Conservation (phyloP, 108 stramenopile genomes). For the Mediolabrus comicus region DNA sequence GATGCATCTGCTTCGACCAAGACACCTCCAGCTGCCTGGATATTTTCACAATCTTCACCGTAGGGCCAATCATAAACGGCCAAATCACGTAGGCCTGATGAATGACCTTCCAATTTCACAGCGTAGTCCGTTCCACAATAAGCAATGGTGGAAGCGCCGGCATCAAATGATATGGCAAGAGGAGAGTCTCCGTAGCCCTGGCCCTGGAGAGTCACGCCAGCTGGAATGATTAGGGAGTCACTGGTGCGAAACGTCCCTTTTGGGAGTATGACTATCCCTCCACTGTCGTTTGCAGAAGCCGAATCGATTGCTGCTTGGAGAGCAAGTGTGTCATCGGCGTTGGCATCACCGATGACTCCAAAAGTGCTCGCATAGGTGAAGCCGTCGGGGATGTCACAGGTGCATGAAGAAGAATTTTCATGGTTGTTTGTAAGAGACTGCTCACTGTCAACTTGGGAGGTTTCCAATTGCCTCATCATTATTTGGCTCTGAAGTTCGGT, state of each 20-base stretch:
- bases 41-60: constrained; percentile 14
- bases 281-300: constrained; percentile 11
- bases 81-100: constrained; percentile 14
- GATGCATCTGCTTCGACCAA: constrained; percentile 21
- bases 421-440: not conserved
- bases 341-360: constrained; percentile 23
- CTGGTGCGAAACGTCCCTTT: constrained; percentile 25
- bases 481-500: not conserved
- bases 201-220: constrained; percentile 20
- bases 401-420: not conserved
- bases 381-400: not conserved
- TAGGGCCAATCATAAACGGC: constrained; percentile 34
- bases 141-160: constrained; percentile 18
- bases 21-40: constrained; percentile 25
- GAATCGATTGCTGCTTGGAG: constrained; percentile 28
- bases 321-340: constrained; percentile 16
- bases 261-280: constrained; percentile 21
- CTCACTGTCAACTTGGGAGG: not conserved
- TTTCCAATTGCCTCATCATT: not conserved
- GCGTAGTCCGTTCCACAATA: constrained; percentile 34
- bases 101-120: constrained; percentile 20
- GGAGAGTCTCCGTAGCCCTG: constrained; percentile 31
- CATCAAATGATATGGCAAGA: constrained; percentile 24
- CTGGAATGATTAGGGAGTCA: constrained; percentile 10
- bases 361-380: constrained; percentile 19